These are phyloP conservation scores for Diophrys appendiculata DNA, from an alignment of 73 alveolate genomes.

Conservation along the genomic window DNA sequence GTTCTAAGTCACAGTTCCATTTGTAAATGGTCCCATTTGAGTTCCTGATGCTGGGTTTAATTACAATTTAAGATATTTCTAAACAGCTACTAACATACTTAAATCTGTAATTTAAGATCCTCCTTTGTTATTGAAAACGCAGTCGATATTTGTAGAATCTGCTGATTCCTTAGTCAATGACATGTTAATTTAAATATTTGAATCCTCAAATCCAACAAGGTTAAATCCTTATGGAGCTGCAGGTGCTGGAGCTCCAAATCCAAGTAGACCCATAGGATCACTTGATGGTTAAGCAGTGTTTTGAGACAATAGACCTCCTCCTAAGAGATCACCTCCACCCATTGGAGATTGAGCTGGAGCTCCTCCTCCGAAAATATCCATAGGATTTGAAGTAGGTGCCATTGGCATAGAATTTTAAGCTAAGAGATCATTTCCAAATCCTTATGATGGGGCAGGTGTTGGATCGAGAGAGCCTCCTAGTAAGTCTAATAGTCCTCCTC, in stretches of 20 bases:
- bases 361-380: slow-evolving; percentile 9
- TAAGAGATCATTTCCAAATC: neutral
- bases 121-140: slow-evolving; percentile 24
- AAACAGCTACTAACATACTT: slow-evolving; percentile 48
- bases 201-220: slow-evolving; percentile 41
- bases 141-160: slow-evolving; percentile 10
- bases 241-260: slow-evolving; percentile 14
- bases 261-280: neutral
- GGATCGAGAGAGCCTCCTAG: slow-evolving; percentile 1
- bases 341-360: too few relatives aligned
- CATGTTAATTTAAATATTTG: slow-evolving; percentile 22
- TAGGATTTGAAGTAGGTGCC: neutral
- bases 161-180: slow-evolving; percentile 10
- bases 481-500: neutral
- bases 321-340: too few relatives aligned
- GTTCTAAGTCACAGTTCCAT: too few relatives aligned
- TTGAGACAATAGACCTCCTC: neutral
- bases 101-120: slow-evolving; percentile 18
- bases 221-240: slow-evolving; percentile 17
- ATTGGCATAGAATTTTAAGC: neutral
- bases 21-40: too few relatives aligned
- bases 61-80: slow-evolving; percentile 39
- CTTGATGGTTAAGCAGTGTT: neutral
- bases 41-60: slow-evolving; percentile 34
- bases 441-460: neutral